phyloP scores from a whole-genome alignment of 2,329 filamentous ascomycete species.

The Fusarium staphyleae region DNA sequence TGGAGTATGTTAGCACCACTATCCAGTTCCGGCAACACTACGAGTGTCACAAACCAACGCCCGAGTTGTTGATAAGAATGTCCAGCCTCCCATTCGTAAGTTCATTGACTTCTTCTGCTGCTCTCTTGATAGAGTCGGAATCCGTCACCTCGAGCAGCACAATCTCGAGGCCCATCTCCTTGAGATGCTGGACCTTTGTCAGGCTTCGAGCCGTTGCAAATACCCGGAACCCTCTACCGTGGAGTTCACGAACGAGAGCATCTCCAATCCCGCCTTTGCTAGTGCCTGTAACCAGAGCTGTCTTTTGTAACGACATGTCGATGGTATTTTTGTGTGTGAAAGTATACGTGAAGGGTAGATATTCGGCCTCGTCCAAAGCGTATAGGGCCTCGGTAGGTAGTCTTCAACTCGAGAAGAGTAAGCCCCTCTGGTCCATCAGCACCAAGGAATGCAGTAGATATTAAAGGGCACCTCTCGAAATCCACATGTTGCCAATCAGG shows the following conservation, averaged over 20 bases:
- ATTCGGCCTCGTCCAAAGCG: neutral
- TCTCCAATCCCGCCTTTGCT: slow-evolving; percentile 51
- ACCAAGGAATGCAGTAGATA: neutral
- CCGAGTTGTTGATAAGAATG: slow-evolving; percentile 55
- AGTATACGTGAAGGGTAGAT: neutral
- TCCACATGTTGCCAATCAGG: neutral
- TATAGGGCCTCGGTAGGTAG: neutral
- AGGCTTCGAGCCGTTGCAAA: slow-evolving; percentile 51
- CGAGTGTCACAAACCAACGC: slow-evolving; percentile 33
- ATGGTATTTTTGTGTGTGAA: neutral
- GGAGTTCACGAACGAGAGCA: slow-evolving; percentile 50
- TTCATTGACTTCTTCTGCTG: slow-evolving; percentile 43
- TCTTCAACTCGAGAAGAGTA: neutral
- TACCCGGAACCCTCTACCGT: slow-evolving; percentile 47
- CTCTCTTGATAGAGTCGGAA: slow-evolving; percentile 43
- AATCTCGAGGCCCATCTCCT: slow-evolving; percentile 46
- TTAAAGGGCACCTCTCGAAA: neutral
- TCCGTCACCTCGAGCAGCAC: slow-evolving; percentile 52
- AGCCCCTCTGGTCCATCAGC: too few species aligned
- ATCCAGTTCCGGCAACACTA: slow-evolving; percentile 22
- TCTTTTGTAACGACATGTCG: slow-evolving; percentile 22
- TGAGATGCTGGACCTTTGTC: slow-evolving; percentile 44
- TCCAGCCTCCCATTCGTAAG: slow-evolving; percentile 50
- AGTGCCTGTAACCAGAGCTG: slow-evolving; percentile 50
- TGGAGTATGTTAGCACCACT: slow-evolving; percentile 6